Evolutionary conservation across 768 basidiomycete genomes (phyloP).

Genomic region (Candolleomyces eurysporus): DNA sequence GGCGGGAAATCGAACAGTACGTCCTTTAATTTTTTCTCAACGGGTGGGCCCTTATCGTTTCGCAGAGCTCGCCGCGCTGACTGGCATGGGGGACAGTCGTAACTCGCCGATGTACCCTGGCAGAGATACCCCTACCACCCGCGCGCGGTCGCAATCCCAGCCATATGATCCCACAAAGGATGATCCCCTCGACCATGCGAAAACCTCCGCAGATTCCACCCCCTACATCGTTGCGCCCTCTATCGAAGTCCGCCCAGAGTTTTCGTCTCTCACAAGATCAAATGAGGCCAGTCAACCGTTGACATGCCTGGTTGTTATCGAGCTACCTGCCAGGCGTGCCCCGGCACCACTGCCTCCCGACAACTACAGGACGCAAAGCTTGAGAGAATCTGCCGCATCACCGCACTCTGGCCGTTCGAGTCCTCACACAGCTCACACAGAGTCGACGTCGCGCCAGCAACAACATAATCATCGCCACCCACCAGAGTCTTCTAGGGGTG

Average conservation of each 20-base stretch:
- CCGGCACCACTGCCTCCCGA: slow-evolving; percentile 57
- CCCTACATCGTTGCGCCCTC: slow-evolving; percentile 86
- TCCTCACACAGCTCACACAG: slow-evolving; percentile 31
- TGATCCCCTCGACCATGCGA: slow-evolving; percentile 72
- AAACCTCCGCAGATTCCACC: slow-evolving; percentile 47
- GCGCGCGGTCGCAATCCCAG: slow-evolving; percentile 32
- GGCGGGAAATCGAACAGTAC: slow-evolving; percentile 87
- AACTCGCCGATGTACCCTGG: slow-evolving; percentile 63
- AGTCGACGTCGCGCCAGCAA: slow-evolving; percentile 22
- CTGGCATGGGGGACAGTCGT: slow-evolving; percentile 76
- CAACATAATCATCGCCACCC: slow-evolving; percentile 22
- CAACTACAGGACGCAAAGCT: slow-evolving; percentile 30
- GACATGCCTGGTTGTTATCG: slow-evolving; percentile 92
- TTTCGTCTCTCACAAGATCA: slow-evolving; percentile 73
- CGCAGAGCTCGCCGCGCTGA: slow-evolving; percentile 89
- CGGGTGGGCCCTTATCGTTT: slow-evolving; percentile 1
- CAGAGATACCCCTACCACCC: slow-evolving; percentile 55
- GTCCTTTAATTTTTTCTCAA: slow-evolving; percentile 20
- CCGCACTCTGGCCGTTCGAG: slow-evolving; percentile 41
- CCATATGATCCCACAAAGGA: slow-evolving; percentile 78
- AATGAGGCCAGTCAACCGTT: slow-evolving; percentile 74
- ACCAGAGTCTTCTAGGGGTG: slow-evolving; percentile 9
- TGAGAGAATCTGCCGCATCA: slow-evolving; percentile 13
- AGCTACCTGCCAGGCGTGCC: slow-evolving; percentile 78
- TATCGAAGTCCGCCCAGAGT: slow-evolving; percentile 93